Base-by-base conservation (phyloP, 495 filamentous ascomycete species). In the Hypoxylon subgilvum region DNA sequence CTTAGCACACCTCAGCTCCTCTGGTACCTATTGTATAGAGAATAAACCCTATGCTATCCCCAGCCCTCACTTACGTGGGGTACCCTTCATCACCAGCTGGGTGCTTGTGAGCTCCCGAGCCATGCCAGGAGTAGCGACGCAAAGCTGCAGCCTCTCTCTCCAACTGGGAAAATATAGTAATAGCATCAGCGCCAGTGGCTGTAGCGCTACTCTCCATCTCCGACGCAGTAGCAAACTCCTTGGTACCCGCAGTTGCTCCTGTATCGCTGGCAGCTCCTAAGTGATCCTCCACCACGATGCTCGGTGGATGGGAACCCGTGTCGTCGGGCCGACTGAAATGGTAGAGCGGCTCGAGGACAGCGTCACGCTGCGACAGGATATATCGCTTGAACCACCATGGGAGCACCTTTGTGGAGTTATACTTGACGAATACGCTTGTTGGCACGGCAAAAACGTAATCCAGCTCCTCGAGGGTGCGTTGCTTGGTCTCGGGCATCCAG, bases 401-500 rank as follows among this genome's bases (percentile, higher is more conserved):
- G 8, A 81, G 56, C 13, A 70, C 72, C 40, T 72, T 69, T 2
- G 66, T 73, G 16, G 73, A 58, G 60, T 85, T 76, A 60, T 80
- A 82, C 34, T 71, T 75, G 34, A 77, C 71, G 57, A 82, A 79
- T 10, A 73, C 70, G 6, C 72, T 66, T 17, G 74, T 81, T 2
- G 82, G 74, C 1, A 84, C 79, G 8, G 72, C 76, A 52, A 84
- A 85, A 16, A 85, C 76, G 62, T 79, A 80, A 50, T 84, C 82
- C 13, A 84, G 68, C 44, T 88, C 86, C 57, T 88, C 86, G 7
- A 92, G 81, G 3, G 88, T 90, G 23, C 83, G 79, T 66, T 89
- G 88, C 70, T 91, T 92, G 0, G 89, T 91, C 72, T 92, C 89
- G 7, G 87, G 88, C 4, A 93, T 78, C 72, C 80, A 90, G 43